Evolutionary conservation across 2,329 filamentous ascomycete species (phyloP).

Genomic region (Endothia cerciana): DNA sequence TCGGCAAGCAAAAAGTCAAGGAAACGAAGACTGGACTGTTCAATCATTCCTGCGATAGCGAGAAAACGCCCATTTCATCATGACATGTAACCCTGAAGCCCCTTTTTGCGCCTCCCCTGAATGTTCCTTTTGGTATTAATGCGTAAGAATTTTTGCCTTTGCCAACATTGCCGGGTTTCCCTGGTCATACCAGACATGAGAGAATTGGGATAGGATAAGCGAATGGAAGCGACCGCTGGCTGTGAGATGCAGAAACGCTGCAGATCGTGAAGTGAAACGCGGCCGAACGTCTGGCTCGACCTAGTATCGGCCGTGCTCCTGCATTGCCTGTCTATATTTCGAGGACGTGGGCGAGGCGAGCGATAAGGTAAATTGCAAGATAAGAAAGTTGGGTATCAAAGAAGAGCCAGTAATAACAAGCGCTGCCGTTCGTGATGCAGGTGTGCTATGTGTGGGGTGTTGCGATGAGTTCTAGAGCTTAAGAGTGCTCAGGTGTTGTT

Average conservation of each 20-base stretch:
- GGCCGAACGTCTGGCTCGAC: background rate
- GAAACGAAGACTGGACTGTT: background rate
- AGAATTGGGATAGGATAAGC: background rate
- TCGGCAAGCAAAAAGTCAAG: background rate
- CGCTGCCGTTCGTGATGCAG: constrained; percentile 6
- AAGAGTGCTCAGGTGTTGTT: constrained; percentile 1
- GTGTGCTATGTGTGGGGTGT: constrained; percentile 1
- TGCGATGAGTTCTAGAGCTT: background rate
- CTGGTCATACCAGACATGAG: constrained; percentile 9
- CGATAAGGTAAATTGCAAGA: constrained; percentile 14
- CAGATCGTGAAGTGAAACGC: background rate
- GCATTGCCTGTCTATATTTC: background rate
- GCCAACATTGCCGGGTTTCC: constrained; percentile 2
- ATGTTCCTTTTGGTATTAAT: constrained; percentile 2
- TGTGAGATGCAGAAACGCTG: background rate
- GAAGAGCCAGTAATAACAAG: constrained; percentile 13
- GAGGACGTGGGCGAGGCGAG: background rate
- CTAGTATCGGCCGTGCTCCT: background rate
- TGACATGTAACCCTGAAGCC: background rate
- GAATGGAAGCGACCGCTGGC: background rate
- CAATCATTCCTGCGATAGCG: background rate
- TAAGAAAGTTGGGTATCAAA: constrained; percentile 28
- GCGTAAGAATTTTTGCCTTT: background rate
- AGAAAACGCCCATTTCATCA: background rate
- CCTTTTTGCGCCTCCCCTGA: constrained; percentile 3